Base-by-base conservation (phyloP, 2,329 filamentous ascomycete species). In the Trichophyton verrucosum region DNA sequence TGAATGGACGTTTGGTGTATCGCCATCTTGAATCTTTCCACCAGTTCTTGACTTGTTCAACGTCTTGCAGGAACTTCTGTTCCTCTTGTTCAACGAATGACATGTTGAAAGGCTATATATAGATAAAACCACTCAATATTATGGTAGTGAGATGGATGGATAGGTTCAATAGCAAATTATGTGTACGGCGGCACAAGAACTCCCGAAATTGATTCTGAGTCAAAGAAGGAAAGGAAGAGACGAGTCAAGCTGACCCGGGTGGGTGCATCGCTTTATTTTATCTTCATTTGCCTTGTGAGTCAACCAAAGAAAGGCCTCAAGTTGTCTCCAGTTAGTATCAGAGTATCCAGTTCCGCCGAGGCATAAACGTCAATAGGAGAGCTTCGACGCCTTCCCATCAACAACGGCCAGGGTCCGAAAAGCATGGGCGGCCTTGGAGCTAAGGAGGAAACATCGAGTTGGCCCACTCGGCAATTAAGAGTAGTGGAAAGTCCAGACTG, bases 11-110 rank as follows among this genome's bases (percentile, higher is more conserved):
- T 78, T 88, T 91, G 68, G 94, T 99, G 76, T 89, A 84, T 73
- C 89, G 83, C 94, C 94, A 99, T 81, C 94, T 83, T 61, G 90
- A 84, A 69, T 95, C 89, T 59, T 80, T 82, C 94, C 94, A 99
- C 94, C 94, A 99, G 75, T 87, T 78, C 83, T 96, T 89, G 67
- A 97, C 87, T 66, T 87, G 85, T 69, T 87, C 84, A 63, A 97
- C 90, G 73, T 99, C 94, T 67, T 87, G 82, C 70, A 84, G 81
- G 77, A 87, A 96, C 70, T 86, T 77, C 69, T 87, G 75, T 74
- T 91, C 86, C 70, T 91, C 87, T 24, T 86, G 82, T 62, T 87
- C 83, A 64, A 78, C 64, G 51, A 70, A 72, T 66, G 73, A 68
- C 75, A 78, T 78, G 66, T 58, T 64, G 63, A 57, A 13, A 8